Evolutionary conservation across 305 asterid species (phyloP).

Genomic region (Stenogyne calaminthoides): DNA sequence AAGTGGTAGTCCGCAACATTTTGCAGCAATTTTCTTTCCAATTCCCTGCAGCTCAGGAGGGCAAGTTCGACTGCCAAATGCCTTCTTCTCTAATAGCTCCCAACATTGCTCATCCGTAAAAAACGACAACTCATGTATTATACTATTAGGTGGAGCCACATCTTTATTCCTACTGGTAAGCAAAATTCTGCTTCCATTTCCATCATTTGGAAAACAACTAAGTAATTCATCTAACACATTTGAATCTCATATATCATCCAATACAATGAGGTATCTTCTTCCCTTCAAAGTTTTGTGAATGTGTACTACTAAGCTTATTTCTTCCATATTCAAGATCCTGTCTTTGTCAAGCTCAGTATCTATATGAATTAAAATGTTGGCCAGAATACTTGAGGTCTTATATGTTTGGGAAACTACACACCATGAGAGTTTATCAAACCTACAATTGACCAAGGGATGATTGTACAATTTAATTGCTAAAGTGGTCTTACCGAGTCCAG

Average conservation of each 20-base stretch:
- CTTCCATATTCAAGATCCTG: not conserved
- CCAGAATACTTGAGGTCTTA: not conserved
- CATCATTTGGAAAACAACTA: constrained; percentile 28
- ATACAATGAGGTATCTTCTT: constrained; percentile 23
- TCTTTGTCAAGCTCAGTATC: not conserved
- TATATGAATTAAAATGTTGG: not conserved
- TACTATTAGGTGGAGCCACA: constrained; percentile 19
- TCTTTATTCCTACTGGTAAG: constrained; percentile 19
- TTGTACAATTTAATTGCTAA: constrained; percentile 24
- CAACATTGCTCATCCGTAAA: constrained; percentile 8
- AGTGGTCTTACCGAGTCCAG: constrained; percentile 30
- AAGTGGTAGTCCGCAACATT: constrained; percentile 28
- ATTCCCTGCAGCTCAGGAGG: constrained; percentile 15
- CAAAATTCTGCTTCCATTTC: constrained; percentile 23
- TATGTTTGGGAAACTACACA: constrained; percentile 11
- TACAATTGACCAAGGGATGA: not conserved
- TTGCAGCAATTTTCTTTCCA: constrained; percentile 26
- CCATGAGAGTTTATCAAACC: constrained; percentile 13
- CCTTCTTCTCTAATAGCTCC: constrained; percentile 25
- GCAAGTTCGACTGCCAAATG: too few species aligned
- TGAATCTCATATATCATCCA: constrained; percentile 28
- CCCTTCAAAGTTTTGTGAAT: constrained; percentile 1
- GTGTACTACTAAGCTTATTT: not conserved
- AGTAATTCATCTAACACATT: constrained; percentile 9
- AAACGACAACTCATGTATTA: not conserved